phyloP scores from a whole-genome alignment of 768 basidiomycete genomes.

The Pulveroboletus sp. region DNA sequence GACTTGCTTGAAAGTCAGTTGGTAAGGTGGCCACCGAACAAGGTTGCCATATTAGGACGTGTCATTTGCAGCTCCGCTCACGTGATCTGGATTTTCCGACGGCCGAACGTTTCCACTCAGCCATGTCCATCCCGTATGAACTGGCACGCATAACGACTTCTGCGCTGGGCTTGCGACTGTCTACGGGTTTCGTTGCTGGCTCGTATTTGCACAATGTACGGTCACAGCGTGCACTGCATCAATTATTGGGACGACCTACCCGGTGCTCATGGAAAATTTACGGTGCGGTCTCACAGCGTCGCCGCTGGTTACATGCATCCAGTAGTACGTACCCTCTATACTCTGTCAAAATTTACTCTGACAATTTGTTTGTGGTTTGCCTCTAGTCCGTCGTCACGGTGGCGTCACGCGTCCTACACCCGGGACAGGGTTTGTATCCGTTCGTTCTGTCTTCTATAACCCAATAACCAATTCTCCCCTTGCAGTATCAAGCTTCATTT shows the following conservation, averaged over 20 bases:
- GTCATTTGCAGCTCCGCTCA: background rate
- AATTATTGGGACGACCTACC: background rate
- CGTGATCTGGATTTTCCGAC: conserved; percentile 1
- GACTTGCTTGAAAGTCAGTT: too few relatives aligned
- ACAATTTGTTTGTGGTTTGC: background rate
- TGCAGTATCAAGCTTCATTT: conserved; percentile 85
- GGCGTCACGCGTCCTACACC: conserved; percentile 56
- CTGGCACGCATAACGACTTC: conserved; percentile 15
- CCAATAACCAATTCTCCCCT: background rate
- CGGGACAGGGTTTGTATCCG: conserved; percentile 57
- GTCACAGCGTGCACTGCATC: conserved; percentile 14
- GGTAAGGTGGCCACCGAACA: too few relatives aligned
- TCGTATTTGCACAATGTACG: background rate
- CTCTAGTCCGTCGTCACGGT: conserved; percentile 41
- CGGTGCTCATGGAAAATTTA: background rate
- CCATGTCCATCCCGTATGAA: conserved; percentile 3
- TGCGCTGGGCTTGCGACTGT: conserved; percentile 6
- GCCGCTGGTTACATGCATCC: conserved; percentile 19
- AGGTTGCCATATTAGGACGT: background rate
- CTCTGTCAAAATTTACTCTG: background rate
- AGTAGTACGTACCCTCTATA: conserved; percentile 5
- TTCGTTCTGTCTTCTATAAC: background rate
- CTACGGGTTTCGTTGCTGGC: background rate
- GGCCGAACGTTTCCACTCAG: background rate
- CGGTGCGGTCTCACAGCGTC: background rate